Conservation (phyloP, 345 rosid genomes). For the Fremontodendron californicum region DNA sequence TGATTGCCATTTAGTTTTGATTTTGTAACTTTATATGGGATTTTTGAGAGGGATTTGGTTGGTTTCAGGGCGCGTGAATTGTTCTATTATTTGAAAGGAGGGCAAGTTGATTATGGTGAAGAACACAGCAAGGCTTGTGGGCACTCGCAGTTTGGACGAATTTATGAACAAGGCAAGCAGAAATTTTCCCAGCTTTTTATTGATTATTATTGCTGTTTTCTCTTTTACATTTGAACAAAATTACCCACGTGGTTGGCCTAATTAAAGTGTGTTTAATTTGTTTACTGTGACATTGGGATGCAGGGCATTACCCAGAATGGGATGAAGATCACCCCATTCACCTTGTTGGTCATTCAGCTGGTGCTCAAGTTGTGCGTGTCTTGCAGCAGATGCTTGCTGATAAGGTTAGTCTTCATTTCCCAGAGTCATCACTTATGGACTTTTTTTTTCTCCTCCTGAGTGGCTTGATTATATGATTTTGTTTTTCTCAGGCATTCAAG, state of each 20-base stretch:
- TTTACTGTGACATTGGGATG: constrained; percentile 13
- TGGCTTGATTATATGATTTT: constrained; percentile 13
- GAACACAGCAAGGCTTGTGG: constrained; percentile 90
- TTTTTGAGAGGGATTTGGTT: constrained; percentile 11
- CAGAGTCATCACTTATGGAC: not conserved
- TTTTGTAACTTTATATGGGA: not conserved
- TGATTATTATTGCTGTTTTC: not conserved
- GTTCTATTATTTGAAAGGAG: constrained; percentile 93
- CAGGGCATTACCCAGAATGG: constrained; percentile 93
- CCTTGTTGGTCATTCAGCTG: constrained; percentile 96
- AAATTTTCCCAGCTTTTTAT: not conserved
- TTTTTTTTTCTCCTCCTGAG: not conserved
- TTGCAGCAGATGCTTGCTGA: constrained; percentile 98
- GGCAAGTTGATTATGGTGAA: constrained; percentile 83
- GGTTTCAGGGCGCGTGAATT: constrained; percentile 84
- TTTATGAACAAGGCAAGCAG: constrained; percentile 63
- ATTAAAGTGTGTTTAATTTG: constrained; percentile 13
- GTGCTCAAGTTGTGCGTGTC: constrained; percentile 96
- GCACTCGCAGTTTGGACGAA: constrained; percentile 80
- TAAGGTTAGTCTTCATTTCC: constrained; percentile 50
- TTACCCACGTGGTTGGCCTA: not conserved
- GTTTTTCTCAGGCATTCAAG: constrained; percentile 55
- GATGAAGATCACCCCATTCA: constrained; percentile 93
- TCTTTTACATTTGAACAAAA: not conserved
- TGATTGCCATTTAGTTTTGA: not conserved